These are phyloP conservation scores for Microcyclosporella mali DNA, from an alignment of 2,329 filamentous ascomycete genomes.

Conservation along the genomic window DNA sequence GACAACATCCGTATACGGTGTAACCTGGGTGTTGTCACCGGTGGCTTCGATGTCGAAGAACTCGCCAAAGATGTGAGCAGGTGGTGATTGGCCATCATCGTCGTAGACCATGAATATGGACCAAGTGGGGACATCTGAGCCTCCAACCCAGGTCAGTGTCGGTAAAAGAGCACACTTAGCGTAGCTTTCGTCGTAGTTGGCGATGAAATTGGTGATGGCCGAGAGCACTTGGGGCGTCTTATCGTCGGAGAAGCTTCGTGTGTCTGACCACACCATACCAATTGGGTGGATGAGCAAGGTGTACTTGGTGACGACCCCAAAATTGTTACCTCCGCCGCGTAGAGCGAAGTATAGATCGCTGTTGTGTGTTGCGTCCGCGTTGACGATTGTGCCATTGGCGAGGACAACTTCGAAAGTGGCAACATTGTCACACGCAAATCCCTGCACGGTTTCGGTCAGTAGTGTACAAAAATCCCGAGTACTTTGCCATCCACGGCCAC, in stretches of 20 bases:
- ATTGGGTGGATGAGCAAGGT: not conserved
- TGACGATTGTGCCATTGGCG: constrained; percentile 35
- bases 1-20: not conserved
- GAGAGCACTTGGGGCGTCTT: not conserved
- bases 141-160: not conserved
- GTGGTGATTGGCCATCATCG: not conserved
- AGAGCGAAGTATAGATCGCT: constrained; percentile 44
- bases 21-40: not conserved
- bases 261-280: not conserved
- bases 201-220: not conserved
- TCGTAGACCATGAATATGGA: not conserved
- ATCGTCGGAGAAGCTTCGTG: not conserved
- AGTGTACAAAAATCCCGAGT: too few relatives aligned
- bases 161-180: not conserved
- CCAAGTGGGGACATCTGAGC: not conserved
- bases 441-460: too few relatives aligned
- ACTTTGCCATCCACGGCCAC: too few relatives aligned
- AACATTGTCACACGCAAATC: constrained; percentile 41
- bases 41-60: constrained; percentile 2
- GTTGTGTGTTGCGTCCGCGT: constrained; percentile 39
- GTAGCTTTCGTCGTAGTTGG: not conserved
- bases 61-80: not conserved
- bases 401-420: constrained; percentile 27
- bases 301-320: constrained; percentile 41
- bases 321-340: constrained; percentile 40